Percentiles rank a stretch among this genome's conserved stretches.
Evolutionary conservation across 192 early-diverging fungal genomes (phyloP).

Genomic region (Linnemannia elongata): DNA sequence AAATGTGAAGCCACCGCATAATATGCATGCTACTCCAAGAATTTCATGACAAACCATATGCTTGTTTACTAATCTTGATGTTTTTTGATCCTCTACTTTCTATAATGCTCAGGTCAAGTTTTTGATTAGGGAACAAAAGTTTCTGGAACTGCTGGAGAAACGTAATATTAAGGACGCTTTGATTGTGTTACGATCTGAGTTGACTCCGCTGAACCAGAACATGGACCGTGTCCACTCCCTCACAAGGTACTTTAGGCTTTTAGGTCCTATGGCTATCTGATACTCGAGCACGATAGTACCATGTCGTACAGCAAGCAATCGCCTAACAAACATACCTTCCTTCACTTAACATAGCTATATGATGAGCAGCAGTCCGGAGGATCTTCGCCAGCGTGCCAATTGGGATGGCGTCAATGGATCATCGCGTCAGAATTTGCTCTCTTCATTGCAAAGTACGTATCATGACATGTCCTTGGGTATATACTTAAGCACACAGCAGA

Average conservation of each 20-base stretch:
- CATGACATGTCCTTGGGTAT: not conserved
- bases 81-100: not conserved
- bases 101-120: slow-evolving; percentile 65
- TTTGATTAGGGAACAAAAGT: slow-evolving; percentile 91
- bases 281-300: slow-evolving; percentile 22
- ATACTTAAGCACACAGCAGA: not conserved
- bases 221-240: slow-evolving; percentile 79
- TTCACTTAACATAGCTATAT: slow-evolving; percentile 66
- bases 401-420: slow-evolving; percentile 87
- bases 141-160: slow-evolving; percentile 86
- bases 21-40: not conserved
- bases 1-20: not conserved
- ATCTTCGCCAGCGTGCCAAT: slow-evolving; percentile 73
- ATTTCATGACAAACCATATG: not conserved
- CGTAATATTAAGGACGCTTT: slow-evolving; percentile 80
- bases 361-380: slow-evolving; percentile 77
- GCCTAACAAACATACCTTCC: not conserved
- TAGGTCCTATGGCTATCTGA: not conserved
- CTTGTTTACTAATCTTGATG: not conserved
- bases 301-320: not conserved
- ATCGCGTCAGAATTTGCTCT: slow-evolving; percentile 75
- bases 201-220: slow-evolving; percentile 79
- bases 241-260: slow-evolving; percentile 69
- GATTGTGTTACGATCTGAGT: slow-evolving; percentile 82
- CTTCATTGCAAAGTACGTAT: slow-evolving; percentile 74